phyloP scores from a whole-genome alignment of 768 basidiomycete species.

The Suillus brevipes region DNA sequence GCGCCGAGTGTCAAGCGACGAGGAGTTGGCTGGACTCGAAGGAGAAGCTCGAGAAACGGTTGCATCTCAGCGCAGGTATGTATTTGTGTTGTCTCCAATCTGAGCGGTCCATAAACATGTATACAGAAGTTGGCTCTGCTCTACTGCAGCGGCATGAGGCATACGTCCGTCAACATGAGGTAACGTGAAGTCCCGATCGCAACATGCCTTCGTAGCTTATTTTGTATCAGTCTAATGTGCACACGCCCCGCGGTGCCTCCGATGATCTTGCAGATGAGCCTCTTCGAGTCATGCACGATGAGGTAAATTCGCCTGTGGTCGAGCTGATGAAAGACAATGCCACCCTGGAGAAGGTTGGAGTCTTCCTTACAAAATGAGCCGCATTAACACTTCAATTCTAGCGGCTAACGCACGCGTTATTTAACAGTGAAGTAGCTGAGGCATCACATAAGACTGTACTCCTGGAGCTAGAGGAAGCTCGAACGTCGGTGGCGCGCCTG shows the following conservation, averaged over 20 bases:
- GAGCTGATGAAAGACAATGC: constrained; percentile 56
- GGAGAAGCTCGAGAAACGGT: constrained; percentile 69
- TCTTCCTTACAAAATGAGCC: not conserved
- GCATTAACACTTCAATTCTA: constrained; percentile 29
- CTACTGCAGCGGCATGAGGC: constrained; percentile 84
- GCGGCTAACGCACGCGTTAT: constrained; percentile 76
- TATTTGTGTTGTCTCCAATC: constrained; percentile 15
- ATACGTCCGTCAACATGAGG: constrained; percentile 74
- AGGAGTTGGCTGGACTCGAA: constrained; percentile 65
- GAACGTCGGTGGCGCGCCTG: constrained; percentile 63
- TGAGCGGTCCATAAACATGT: constrained; percentile 8
- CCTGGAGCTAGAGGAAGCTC: constrained; percentile 74
- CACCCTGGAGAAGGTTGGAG: constrained; percentile 46
- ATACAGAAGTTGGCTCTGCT: constrained; percentile 85
- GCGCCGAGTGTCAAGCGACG: constrained; percentile 64
- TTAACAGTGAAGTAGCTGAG: constrained; percentile 82
- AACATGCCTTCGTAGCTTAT: constrained; percentile 15
- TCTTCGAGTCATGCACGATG: constrained; percentile 16
- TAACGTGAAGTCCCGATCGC: constrained; percentile 29
- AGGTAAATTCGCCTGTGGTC: constrained; percentile 36
- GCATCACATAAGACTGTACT: constrained; percentile 72
- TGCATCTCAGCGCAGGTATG: constrained; percentile 86
- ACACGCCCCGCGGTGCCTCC: constrained; percentile 17
- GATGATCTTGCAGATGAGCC: constrained; percentile 14
- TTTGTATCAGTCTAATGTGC: constrained; percentile 18